These are phyloP conservation scores for Nakazawaea ambrosiae DNA, from an alignment of 805 yeast genomes.

Conservation along the genomic window DNA sequence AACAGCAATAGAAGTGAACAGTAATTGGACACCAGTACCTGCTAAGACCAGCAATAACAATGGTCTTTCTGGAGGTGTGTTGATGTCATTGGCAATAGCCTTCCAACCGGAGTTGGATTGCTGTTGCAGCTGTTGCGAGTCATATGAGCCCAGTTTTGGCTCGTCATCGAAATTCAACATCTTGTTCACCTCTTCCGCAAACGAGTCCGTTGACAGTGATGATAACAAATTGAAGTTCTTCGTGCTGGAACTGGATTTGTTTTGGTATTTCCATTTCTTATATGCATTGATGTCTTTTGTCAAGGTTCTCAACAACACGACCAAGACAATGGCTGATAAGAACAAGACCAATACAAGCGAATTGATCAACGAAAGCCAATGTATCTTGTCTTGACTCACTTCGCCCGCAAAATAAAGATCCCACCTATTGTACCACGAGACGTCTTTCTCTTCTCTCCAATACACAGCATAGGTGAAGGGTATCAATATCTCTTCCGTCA, in stretches of 20 bases:
- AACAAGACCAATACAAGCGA: slow-evolving; percentile 59
- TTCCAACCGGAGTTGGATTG: slow-evolving; percentile 39
- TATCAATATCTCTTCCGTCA: slow-evolving; percentile 35
- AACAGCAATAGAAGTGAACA: slow-evolving; percentile 58
- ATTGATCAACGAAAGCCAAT: slow-evolving; percentile 73
- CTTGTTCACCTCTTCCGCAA: slow-evolving; percentile 11
- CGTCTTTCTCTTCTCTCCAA: slow-evolving; percentile 74
- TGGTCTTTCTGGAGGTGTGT: slow-evolving; percentile 42
- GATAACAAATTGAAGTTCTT: slow-evolving; percentile 2
- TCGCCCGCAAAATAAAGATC: slow-evolving; percentile 58
- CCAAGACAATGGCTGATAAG: slow-evolving; percentile 57
- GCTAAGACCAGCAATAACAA: slow-evolving; percentile 47
- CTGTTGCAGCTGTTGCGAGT: not conserved
- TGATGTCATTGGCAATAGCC: slow-evolving; percentile 44
- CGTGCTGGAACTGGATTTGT: not conserved
- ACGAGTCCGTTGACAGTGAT: slow-evolving; percentile 6
- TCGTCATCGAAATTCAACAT: slow-evolving; percentile 15
- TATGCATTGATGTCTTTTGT: slow-evolving; percentile 33
- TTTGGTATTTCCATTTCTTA: slow-evolving; percentile 2
- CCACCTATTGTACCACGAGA: slow-evolving; percentile 69
- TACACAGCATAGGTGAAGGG: slow-evolving; percentile 83
- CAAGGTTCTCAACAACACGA: slow-evolving; percentile 52
- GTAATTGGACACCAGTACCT: slow-evolving; percentile 70
- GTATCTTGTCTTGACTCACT: slow-evolving; percentile 44
- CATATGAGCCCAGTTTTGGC: slow-evolving; percentile 15